Conservation (phyloP, 2,329 filamentous ascomycete species). For the Penicillium sp. region DNA sequence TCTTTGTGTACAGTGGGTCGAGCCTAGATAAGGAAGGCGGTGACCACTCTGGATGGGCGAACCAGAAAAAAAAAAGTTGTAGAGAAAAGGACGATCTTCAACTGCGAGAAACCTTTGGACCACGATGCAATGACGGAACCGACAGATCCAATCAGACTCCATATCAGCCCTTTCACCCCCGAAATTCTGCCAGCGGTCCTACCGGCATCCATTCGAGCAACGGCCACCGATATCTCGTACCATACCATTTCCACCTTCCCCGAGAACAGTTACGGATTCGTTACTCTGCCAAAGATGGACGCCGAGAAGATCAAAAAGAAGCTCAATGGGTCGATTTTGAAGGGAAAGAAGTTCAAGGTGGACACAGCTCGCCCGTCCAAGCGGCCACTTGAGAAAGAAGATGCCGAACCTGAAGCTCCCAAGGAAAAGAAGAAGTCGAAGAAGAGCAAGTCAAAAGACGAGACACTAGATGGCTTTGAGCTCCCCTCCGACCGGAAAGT, state of each 20-base stretch:
- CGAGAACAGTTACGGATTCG: conserved; percentile 84
- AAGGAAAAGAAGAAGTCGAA: conserved; percentile 46
- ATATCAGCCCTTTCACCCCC: conserved; percentile 83
- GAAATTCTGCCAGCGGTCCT: conserved; percentile 72
- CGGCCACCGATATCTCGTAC: conserved; percentile 81
- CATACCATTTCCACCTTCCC: conserved; percentile 84
- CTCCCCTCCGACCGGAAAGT: conserved; percentile 74
- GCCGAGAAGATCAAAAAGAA: conserved; percentile 92
- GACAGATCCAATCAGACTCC: conserved; percentile 58
- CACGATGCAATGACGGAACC: conserved; percentile 32
- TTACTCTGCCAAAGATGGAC: conserved; percentile 77
- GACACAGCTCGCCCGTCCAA: conserved; percentile 74
- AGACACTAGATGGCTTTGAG: conserved; percentile 65
- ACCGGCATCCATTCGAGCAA: conserved; percentile 63
- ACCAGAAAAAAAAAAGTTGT: conserved; percentile 5
- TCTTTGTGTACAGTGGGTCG: neutral
- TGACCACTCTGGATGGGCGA: neutral
- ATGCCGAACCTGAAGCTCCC: conserved; percentile 38
- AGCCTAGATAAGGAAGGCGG: neutral
- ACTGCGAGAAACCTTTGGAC: neutral
- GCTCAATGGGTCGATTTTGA: conserved; percentile 81
- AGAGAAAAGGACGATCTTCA: neutral
- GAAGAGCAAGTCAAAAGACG: conserved; percentile 54
- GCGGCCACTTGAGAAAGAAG: conserved; percentile 43
- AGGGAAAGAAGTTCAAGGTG: conserved; percentile 79